A percentile compares a stretch with the other conserved stretches of the same genome.
Evolutionary conservation across 225 moss, liverwort and hornwort genomes (phyloP).

Genomic region (Polytrichum formosum): DNA sequence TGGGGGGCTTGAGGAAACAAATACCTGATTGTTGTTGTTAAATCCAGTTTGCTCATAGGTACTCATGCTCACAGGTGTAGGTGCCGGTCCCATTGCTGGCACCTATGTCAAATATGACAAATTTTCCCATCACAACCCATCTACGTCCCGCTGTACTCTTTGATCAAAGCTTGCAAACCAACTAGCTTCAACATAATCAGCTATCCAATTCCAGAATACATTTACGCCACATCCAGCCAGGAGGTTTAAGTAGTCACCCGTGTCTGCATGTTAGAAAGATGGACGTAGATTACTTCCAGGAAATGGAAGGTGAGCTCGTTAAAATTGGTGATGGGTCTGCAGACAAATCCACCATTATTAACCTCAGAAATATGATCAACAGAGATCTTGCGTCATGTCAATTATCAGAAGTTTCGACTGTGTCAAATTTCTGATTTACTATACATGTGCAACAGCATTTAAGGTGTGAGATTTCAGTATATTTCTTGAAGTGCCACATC

Average conservation of each 20-base stretch:
- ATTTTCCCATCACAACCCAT: not conserved
- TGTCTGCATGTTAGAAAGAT: conserved; percentile 47
- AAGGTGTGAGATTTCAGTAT: not conserved
- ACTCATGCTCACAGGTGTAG: conserved; percentile 26
- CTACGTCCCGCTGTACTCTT: not conserved
- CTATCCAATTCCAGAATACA: not conserved
- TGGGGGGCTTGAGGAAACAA: not conserved
- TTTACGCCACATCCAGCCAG: not conserved
- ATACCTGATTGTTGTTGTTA: conserved; percentile 33
- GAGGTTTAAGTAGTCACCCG: conserved; percentile 42
- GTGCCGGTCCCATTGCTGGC: conserved; percentile 18
- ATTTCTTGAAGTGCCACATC: not conserved
- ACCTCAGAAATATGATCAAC: not conserved
- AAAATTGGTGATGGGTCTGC: conserved; percentile 89
- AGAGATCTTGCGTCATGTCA: too few species aligned
- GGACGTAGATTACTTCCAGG: conserved; percentile 89
- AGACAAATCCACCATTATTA: not conserved
- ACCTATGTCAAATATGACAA: conserved; percentile 9
- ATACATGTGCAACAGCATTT: not conserved
- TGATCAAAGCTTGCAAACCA: not conserved
- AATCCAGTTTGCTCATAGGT: conserved; percentile 6
- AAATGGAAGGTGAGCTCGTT: conserved; percentile 97
- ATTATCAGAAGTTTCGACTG: too few species aligned
- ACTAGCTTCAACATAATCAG: not conserved
- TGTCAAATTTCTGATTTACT: not conserved